A percentile compares a stretch with the other conserved stretches of the same genome.
phyloP scores from a whole-genome alignment of 1,284 basidiomycete species.

The Naganishia sp. region DNA sequence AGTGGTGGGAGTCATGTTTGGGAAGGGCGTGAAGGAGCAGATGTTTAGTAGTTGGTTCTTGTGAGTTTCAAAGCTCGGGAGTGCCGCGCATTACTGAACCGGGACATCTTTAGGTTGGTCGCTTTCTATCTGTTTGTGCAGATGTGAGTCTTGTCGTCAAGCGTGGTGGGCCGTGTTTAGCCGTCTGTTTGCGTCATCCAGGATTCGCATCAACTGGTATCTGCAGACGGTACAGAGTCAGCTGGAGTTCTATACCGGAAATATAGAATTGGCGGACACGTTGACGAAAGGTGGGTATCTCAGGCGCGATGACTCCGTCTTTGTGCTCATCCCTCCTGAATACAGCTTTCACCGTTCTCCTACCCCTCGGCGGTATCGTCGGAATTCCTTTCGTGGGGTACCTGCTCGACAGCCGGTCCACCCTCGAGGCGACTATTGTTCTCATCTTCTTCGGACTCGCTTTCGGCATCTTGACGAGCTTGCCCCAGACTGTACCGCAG shows the following conservation, averaged over 20 bases:
- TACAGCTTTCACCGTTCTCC: constrained; percentile 51
- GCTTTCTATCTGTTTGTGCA: constrained; percentile 45
- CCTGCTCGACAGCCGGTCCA: constrained; percentile 48
- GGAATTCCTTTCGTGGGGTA: constrained; percentile 49
- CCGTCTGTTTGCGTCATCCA: constrained; percentile 20
- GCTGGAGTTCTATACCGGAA: constrained; percentile 47
- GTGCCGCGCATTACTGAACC: too few relatives aligned
- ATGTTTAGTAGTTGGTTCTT: constrained; percentile 50
- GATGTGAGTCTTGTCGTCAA: constrained; percentile 33
- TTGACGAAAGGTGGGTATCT: constrained; percentile 43
- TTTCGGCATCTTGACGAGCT: constrained; percentile 48
- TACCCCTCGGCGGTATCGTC: constrained; percentile 52
- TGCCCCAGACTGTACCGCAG: constrained; percentile 40
- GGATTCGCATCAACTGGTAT: constrained; percentile 54
- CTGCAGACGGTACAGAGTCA: constrained; percentile 51
- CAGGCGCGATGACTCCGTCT: too few relatives aligned
- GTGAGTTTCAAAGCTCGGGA: constrained; percentile 31
- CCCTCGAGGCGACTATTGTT: constrained; percentile 43
- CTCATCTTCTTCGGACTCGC: constrained; percentile 45
- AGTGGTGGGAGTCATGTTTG: constrained; percentile 50
- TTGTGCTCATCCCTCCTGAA: neutral
- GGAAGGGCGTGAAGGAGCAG: constrained; percentile 43
- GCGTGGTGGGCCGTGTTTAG: neutral
- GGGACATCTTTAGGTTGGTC: constrained; percentile 34
- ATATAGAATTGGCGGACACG: constrained; percentile 40